Conservation (phyloP, 371 early-diverging fungal species). For the Mucor circinelloides region DNA sequence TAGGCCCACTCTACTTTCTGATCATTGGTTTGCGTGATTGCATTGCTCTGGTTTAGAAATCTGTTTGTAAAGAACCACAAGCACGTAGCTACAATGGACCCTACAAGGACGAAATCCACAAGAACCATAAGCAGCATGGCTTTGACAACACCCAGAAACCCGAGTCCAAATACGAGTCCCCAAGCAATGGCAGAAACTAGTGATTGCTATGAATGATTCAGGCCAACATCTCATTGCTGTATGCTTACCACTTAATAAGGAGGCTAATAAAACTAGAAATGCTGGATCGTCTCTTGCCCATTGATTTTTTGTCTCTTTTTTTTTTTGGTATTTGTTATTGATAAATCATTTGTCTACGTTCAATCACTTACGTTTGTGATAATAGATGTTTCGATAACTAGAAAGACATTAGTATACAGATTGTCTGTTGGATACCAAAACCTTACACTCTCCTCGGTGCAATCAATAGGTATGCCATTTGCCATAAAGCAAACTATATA, state of each 20-base stretch:
- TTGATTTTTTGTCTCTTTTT: slow-evolving; percentile 89
- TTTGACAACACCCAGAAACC: slow-evolving; percentile 66
- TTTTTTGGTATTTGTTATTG: neutral
- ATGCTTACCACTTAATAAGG: slow-evolving; percentile 62
- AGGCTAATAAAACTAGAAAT: slow-evolving; percentile 74
- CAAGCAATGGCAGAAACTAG: slow-evolving; percentile 76
- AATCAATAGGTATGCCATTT: slow-evolving; percentile 86
- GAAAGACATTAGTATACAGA: slow-evolving; percentile 54
- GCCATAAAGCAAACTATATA: slow-evolving; percentile 83
- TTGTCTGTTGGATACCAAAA: neutral
- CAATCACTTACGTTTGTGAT: slow-evolving; percentile 75
- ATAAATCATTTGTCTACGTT: neutral
- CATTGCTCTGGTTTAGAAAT: slow-evolving; percentile 72
- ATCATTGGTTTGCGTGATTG: slow-evolving; percentile 69
- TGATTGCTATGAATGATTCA: neutral
- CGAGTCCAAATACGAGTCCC: slow-evolving; percentile 72
- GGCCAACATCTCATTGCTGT: neutral
- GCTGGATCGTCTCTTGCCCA: slow-evolving; percentile 96
- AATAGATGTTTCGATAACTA: slow-evolving; percentile 90
- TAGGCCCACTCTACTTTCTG: slow-evolving; percentile 93
- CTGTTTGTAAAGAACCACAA: slow-evolving; percentile 78
- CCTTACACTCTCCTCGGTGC: slow-evolving; percentile 86
- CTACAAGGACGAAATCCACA: slow-evolving; percentile 78
- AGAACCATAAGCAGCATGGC: slow-evolving; percentile 77
- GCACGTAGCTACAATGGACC: slow-evolving; percentile 66